Evolutionary conservation across 1,139 yeast genomes (phyloP).

Genomic region (Yamadazyma diospyri): DNA sequence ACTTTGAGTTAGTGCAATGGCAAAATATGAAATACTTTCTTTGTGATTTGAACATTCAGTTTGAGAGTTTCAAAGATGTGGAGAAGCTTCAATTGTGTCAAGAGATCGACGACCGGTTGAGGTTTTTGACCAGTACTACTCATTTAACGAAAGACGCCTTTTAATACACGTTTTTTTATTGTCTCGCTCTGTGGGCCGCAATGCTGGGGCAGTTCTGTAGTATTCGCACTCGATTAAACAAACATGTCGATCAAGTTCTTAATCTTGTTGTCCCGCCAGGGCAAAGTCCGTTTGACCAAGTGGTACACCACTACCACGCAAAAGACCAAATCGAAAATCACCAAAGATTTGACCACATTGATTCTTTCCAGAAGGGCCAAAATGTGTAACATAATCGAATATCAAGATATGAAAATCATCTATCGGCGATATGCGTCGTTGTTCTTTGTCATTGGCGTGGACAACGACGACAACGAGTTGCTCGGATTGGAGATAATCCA

Average conservation of each 20-base stretch:
- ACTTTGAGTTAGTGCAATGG: constrained; percentile 63
- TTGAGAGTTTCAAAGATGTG: constrained; percentile 45
- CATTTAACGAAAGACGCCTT: constrained; percentile 17
- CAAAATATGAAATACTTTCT: constrained; percentile 52
- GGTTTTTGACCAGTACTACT: constrained; percentile 33
- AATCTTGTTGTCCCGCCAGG: constrained; percentile 85
- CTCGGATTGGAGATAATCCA: constrained; percentile 84
- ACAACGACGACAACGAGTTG: constrained; percentile 81
- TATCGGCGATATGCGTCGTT: constrained; percentile 91
- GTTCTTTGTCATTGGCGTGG: constrained; percentile 85
- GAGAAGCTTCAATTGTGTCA: constrained; percentile 41
- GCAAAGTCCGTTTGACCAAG: constrained; percentile 86
- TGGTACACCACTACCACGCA: constrained; percentile 86
- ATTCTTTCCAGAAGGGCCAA: constrained; percentile 83
- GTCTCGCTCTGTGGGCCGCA: too few species aligned
- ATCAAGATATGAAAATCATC: constrained; percentile 81
- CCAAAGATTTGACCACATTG: constrained; percentile 81
- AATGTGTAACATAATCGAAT: constrained; percentile 95
- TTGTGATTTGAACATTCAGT: constrained; percentile 49
- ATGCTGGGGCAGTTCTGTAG: too few species aligned
- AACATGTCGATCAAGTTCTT: constrained; percentile 57
- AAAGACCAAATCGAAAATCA: constrained; percentile 79
- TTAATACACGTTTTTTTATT: too few species aligned
- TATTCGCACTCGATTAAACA: too few species aligned
- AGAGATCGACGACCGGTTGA: constrained; percentile 46